A percentile compares a stretch with the other conserved stretches of the same genome.
Conservation (phyloP, 1,139 yeast genomes). For the Suhomyces coccinellae region DNA sequence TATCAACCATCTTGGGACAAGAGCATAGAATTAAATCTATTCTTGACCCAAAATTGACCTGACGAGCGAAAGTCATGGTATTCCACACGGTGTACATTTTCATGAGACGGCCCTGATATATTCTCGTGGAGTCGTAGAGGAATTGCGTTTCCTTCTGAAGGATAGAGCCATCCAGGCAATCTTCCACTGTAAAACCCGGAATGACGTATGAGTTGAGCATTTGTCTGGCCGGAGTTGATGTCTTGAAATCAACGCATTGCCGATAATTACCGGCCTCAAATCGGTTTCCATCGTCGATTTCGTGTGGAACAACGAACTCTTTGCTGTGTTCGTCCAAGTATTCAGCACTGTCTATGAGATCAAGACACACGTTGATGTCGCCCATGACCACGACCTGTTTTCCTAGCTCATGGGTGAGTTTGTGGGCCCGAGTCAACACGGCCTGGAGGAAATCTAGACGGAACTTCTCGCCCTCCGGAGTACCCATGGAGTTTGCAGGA, state of each 20-base stretch:
- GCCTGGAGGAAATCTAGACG: slow-evolving; percentile 58
- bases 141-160: slow-evolving; percentile 23
- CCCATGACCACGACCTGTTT: slow-evolving; percentile 80
- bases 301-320: slow-evolving; percentile 1
- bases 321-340: slow-evolving; percentile 47
- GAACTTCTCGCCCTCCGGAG: slow-evolving; percentile 69
- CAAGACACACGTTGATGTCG: slow-evolving; percentile 80
- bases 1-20: slow-evolving; percentile 34
- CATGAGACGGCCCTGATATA: slow-evolving; percentile 53
- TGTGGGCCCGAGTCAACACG: slow-evolving; percentile 60
- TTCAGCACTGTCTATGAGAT: slow-evolving; percentile 82
- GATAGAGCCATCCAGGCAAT: slow-evolving; percentile 5
- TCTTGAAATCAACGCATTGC: slow-evolving; percentile 43
- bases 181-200: slow-evolving; percentile 12
- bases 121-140: slow-evolving; percentile 67
- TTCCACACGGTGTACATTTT: slow-evolving; percentile 94
- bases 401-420: slow-evolving; percentile 47
- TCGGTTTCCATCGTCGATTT: slow-evolving; percentile 16
- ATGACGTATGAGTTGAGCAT: slow-evolving; percentile 42
- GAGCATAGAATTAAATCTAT: slow-evolving; percentile 69
- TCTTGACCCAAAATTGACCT: slow-evolving; percentile 83
- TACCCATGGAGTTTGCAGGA: slow-evolving; percentile 80
- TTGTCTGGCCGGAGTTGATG: slow-evolving; percentile 42
- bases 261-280: slow-evolving; percentile 46
- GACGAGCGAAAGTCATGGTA: slow-evolving; percentile 72